A percentile compares a stretch with the other conserved stretches of the same genome.
Conservation (phyloP, 2,329 filamentous ascomycete genomes). For the Penicillium sp. region DNA sequence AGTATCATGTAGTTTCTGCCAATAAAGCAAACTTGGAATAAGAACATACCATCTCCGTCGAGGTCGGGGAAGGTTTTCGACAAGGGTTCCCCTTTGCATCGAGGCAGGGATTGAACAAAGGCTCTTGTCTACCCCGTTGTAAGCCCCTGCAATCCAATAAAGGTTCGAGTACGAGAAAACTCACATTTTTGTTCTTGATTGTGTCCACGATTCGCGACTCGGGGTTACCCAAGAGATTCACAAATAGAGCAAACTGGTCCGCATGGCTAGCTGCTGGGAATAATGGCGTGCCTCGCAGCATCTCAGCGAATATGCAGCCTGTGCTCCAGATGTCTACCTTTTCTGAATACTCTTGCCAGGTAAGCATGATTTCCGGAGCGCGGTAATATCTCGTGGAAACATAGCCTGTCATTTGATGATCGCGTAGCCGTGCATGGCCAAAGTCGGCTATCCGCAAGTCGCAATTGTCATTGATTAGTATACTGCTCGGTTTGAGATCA, state of each 20-base stretch:
- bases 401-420: slow-evolving; percentile 98
- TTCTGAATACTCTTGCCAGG: slow-evolving; percentile 96
- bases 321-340: slow-evolving; percentile 99
- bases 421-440: slow-evolving; percentile 79
- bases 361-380: slow-evolving; percentile 98
- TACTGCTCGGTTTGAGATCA: slow-evolving; percentile 96
- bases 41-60: slow-evolving; percentile 65
- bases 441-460: slow-evolving; percentile 99
- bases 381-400: slow-evolving; percentile 97
- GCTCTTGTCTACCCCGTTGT: not conserved
- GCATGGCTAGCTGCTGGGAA: slow-evolving; percentile 98
- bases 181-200: not conserved
- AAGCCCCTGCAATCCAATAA: not conserved
- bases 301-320: slow-evolving; percentile 97
- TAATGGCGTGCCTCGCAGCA: slow-evolving; percentile 94
- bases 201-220: slow-evolving; percentile 88
- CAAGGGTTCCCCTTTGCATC: not conserved
- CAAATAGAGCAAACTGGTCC: slow-evolving; percentile 99
- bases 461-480: slow-evolving; percentile 58
- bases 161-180: not conserved
- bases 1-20: not conserved
- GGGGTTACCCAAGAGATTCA: slow-evolving; percentile 87
- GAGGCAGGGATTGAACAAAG: not conserved
- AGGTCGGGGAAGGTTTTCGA: slow-evolving; percentile 86
- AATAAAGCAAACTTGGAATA: no score